phyloP scores from a whole-genome alignment of 169 alveolate species.

The Condylostoma magnum region DNA sequence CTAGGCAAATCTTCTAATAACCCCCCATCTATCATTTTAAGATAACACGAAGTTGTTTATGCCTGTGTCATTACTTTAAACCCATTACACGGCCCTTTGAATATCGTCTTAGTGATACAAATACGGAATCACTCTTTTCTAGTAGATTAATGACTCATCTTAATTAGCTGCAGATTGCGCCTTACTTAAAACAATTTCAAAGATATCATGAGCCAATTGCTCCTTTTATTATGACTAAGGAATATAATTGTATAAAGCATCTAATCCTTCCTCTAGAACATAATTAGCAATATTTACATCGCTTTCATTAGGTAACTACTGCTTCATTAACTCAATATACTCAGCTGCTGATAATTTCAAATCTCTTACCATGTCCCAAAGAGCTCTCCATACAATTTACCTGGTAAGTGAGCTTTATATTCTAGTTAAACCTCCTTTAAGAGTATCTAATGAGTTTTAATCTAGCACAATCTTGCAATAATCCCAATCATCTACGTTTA shows the following conservation, averaged over 20 bases:
- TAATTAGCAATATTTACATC: constrained; percentile 6
- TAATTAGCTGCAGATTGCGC: not conserved
- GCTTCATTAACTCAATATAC: constrained; percentile 6
- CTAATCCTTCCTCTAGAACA: not conserved
- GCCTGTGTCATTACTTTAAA: not conserved
- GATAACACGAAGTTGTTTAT: not conserved
- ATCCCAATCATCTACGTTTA: constrained; percentile 21
- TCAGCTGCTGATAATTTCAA: constrained; percentile 24
- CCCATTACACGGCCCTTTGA: constrained; percentile 11
- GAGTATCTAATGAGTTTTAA: not conserved
- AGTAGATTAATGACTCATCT: not conserved
- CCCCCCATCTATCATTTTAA: constrained; percentile 17
- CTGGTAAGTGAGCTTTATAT: constrained; percentile 12
- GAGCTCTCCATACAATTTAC: constrained; percentile 10
- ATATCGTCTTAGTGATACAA: constrained; percentile 11
- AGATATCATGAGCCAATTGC: not conserved
- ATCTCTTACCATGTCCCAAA: constrained; percentile 24
- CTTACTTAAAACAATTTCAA: not conserved
- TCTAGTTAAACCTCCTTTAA: not conserved
- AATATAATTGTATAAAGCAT: constrained; percentile 15
- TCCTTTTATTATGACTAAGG: constrained; percentile 1
- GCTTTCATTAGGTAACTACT: constrained; percentile 15
- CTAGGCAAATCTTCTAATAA: constrained; percentile 15
- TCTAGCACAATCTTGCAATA: constrained; percentile 23
- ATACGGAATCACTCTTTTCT: not conserved